Evolutionary conservation across 106 monocot species (phyloP), one percentile per base, ranked within the genome.

Genomic region (Allium fistulosum): DNA sequence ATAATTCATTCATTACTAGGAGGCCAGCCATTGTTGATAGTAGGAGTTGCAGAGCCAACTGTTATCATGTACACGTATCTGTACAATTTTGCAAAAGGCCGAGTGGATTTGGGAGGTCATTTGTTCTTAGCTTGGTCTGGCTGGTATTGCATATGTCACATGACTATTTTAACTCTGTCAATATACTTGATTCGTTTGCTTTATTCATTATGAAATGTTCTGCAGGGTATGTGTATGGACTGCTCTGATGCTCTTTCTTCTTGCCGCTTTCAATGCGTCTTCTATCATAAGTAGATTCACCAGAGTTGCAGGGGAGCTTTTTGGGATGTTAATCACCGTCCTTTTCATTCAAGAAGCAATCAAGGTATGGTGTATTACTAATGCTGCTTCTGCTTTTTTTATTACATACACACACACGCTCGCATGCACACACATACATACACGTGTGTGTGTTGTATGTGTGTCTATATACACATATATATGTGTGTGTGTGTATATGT

Each of bases 201-300:
- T 60, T 70, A 26, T 70, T 58, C 58, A n/a, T 12, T 37, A 37
- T 56, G 1, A 26, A 49, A 13, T 69, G 11, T 62, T 63, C 88
- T 62, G 22, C 72, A 97, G 96, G 96, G 92, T 97, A 47, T 97
- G 96, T 57, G 82, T 97, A 62, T 97, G 96, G 96, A 97, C 96
- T 57, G 83, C 96, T 47, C 26, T 28, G 22, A 80, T 97, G 74
- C 76, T 97, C 10, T 84, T 97, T 58, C 52, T 86, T 74, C 84
- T 97, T 28, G 91, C 96, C 11, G 78, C 82, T n/a, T 86, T 89
- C 59, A 97, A 97, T 67, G 96, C 88, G 50, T 84, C 83, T 48
- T 63, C 57, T 12, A 74, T 97, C 18, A 92, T 97, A 11, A 92
- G 70, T 62, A 86, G 88, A 71, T 97, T 97, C 69, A 97, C 96